phyloP scores from a whole-genome alignment of 73 alveolate species.

The Blepharisma japonicum region DNA sequence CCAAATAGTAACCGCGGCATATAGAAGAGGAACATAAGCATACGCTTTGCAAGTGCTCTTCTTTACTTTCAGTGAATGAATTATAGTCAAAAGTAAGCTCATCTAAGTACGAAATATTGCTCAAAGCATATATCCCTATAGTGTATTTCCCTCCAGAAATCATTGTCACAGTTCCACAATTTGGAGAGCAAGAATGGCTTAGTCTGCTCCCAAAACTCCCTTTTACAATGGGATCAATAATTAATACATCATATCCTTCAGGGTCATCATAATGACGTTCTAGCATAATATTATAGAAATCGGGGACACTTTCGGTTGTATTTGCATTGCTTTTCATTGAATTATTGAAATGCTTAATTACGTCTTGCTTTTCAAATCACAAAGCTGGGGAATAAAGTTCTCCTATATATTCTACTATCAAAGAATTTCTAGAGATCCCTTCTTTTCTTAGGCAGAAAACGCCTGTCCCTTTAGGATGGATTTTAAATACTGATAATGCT shows the following conservation, averaged over 20 bases:
- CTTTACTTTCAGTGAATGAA: conserved; percentile 92
- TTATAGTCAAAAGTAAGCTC: conserved; percentile 96
- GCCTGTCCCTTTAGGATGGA: conserved; percentile 96
- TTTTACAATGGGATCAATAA: conserved; percentile 91
- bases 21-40: conserved; percentile 86
- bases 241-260: conserved; percentile 83
- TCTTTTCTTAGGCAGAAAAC: conserved; percentile 83
- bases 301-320: conserved; percentile 91
- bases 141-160: conserved; percentile 78
- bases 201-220: conserved; percentile 93
- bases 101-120: conserved; percentile 90
- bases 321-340: conserved; percentile 59
- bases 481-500: conserved; percentile 64
- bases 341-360: conserved; percentile 69
- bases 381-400: conserved; percentile 94
- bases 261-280: conserved; percentile 96
- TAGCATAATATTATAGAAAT: conserved; percentile 92
- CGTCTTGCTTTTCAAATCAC: conserved; percentile 98
- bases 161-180: conserved; percentile 92
- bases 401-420: conserved; percentile 94
- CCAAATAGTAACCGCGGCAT: conserved; percentile 75
- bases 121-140: conserved; percentile 96
- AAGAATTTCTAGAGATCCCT: conserved; percentile 87
- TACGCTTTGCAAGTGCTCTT: conserved; percentile 89
- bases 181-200: conserved; percentile 95